Conservation (phyloP, 2,329 filamentous ascomycete species). For the Exserohilum rostratum region DNA sequence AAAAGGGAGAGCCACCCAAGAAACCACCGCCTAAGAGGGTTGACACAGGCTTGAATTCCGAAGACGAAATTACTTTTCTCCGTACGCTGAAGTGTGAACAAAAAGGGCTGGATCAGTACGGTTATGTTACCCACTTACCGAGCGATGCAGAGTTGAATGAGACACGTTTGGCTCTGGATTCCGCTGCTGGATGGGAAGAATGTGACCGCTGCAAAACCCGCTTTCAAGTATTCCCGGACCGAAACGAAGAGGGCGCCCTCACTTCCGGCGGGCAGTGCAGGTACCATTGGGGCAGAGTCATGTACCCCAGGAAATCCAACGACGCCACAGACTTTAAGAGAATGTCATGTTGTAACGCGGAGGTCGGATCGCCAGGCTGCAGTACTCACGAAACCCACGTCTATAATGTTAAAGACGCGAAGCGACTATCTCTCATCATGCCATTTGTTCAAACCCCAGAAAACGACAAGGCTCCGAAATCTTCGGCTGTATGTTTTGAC, state of each 20-base stretch:
- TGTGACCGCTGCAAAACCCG: slow-evolving; percentile 86
- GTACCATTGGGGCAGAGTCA: slow-evolving; percentile 78
- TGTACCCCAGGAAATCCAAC: slow-evolving; percentile 58
- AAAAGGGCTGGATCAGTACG: slow-evolving; percentile 66
- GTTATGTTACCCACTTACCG: slow-evolving; percentile 76
- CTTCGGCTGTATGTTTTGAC: slow-evolving; percentile 80
- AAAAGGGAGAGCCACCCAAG: slow-evolving; percentile 40
- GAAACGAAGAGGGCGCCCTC: slow-evolving; percentile 77
- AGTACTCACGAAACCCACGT: slow-evolving; percentile 75
- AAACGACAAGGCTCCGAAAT: slow-evolving; percentile 55
- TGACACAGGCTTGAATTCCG: slow-evolving; percentile 69
- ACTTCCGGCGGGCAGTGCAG: slow-evolving; percentile 78
- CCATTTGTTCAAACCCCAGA: slow-evolving; percentile 81
- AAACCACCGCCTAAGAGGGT: slow-evolving; percentile 60
- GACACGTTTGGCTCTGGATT: slow-evolving; percentile 68
- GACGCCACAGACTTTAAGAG: slow-evolving; percentile 63
- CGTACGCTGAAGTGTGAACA: slow-evolving; percentile 67
- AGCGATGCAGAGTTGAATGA: slow-evolving; percentile 68
- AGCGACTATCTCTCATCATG: slow-evolving; percentile 75
- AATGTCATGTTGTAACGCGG: slow-evolving; percentile 80
- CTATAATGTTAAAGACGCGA: slow-evolving; percentile 80
- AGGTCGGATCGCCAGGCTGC: slow-evolving; percentile 79
- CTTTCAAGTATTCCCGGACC: slow-evolving; percentile 91
- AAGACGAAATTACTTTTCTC: slow-evolving; percentile 63
- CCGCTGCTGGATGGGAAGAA: slow-evolving; percentile 78